phyloP scores from a whole-genome alignment of 331 rosid genomes.

The Quercus lobata region DNA sequence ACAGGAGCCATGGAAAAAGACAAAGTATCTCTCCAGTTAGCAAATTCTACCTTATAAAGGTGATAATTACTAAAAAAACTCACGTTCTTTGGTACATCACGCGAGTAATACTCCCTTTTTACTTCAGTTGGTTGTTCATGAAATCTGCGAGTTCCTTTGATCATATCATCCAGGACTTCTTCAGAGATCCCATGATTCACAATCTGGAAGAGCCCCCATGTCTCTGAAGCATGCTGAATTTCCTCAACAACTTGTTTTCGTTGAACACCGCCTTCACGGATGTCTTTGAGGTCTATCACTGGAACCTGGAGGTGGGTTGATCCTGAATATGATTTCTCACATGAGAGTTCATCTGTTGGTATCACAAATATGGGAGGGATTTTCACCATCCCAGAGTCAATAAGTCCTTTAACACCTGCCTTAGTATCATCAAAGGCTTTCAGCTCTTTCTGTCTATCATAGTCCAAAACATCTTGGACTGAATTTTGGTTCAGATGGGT shows the following conservation, averaged over 20 bases:
- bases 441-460: slow-evolving; percentile 1
- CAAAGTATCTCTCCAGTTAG: slow-evolving; percentile 29
- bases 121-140: slow-evolving; percentile 23
- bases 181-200: slow-evolving; percentile 37
- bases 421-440: slow-evolving; percentile 36
- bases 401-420: slow-evolving; percentile 38
- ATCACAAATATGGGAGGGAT: slow-evolving; percentile 37
- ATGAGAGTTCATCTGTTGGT: not conserved
- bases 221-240: slow-evolving; percentile 24
- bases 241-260: slow-evolving; percentile 1
- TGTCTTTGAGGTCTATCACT: slow-evolving; percentile 19
- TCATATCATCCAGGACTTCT: slow-evolving; percentile 20
- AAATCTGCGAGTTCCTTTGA: slow-evolving; percentile 18
- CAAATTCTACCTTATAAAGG: not conserved
- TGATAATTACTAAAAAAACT: slow-evolving; percentile 13
- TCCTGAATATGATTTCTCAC: not conserved
- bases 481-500: too few relatives aligned
- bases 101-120: slow-evolving; percentile 17
- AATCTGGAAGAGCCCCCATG: slow-evolving; percentile 32
- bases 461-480: too few relatives aligned
- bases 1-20: slow-evolving; percentile 6
- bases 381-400: slow-evolving; percentile 24
- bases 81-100: not conserved
- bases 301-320: slow-evolving; percentile 10
- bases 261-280: not conserved